Base-by-base conservation (phyloP, 2,329 filamentous ascomycete genomes). In the Didymella sp. region DNA sequence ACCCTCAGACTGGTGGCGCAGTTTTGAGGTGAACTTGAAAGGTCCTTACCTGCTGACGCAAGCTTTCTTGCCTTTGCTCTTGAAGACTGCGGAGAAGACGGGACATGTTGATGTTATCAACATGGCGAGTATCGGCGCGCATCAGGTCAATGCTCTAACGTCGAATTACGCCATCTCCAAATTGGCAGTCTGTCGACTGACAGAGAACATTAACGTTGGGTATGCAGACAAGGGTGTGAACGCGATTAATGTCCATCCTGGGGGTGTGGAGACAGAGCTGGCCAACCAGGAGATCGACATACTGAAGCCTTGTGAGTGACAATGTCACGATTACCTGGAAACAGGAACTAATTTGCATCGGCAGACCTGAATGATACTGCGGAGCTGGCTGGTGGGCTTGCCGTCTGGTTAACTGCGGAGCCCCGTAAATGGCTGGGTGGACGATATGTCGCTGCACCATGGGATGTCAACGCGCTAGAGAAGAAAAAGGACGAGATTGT, bases 21-120 rank as follows among this genome's bases (percentile, higher is more conserved):
- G 75, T 0, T 80, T 76, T 68, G 77, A 81, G 42, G 73, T 83
- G 37, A 86, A 85, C 62, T 33, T 84, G n/a, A 75, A 77, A 21
- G 84, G 82, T 0, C 67, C 76, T 0, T 84, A 80, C 62, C 71
- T 82, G 1, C 65, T 81, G 9, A 69, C 77, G 7, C 76, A 77
- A 11, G 74, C 78, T 0, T 81, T 84, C 38, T 61, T 84, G 4
- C 80, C 81, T 1, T 62, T 82, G 24, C 66, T 78, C 2, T 51
- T 75, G 0, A 25, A 31, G 11, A 67, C 61, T 46, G 70, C 56
- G 48, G 63, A 67, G 31, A 38, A 41, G 6, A 58, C 31, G 4
- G 42, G 42, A 5, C 27, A 46, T 4, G 58, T 61, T 12, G 28
- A 66, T 44, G 72, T 86, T 21, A 68, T 85, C 55, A 82, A 80